Conservation (phyloP, 805 yeast species). For the Jamesozyma jinghongensis region DNA sequence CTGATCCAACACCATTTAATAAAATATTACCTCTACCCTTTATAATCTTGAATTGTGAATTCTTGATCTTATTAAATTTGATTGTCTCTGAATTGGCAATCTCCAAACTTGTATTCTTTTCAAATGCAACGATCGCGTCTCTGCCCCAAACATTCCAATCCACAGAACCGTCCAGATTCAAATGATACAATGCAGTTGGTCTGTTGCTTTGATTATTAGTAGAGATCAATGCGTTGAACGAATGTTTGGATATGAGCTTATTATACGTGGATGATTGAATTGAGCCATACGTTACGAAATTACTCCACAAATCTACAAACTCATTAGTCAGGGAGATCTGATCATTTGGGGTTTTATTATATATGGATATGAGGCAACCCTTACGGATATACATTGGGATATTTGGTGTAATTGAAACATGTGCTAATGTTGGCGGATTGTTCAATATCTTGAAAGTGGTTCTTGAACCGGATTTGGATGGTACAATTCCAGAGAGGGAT, state of each 20-base stretch:
- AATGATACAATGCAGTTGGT: slow-evolving; percentile 7
- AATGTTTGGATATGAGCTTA: slow-evolving; percentile 8
- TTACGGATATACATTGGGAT: slow-evolving; percentile 18
- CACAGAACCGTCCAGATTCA: slow-evolving; percentile 15
- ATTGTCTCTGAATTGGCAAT: slow-evolving; percentile 4
- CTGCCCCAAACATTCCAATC: slow-evolving; percentile 29
- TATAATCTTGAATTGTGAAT: slow-evolving; percentile 13
- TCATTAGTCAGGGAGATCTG: slow-evolving; percentile 14
- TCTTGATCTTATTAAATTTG: slow-evolving; percentile 9
- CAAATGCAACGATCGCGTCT: slow-evolving; percentile 24
- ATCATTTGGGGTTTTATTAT: slow-evolving; percentile 6
- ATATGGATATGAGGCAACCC: slow-evolving; percentile 23
- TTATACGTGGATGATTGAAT: slow-evolving; percentile 17
- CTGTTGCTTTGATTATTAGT: slow-evolving; percentile 14
- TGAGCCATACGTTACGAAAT: slow-evolving; percentile 13
- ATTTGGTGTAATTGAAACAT: slow-evolving; percentile 1
- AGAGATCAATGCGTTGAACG: slow-evolving; percentile 19
- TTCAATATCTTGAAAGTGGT: slow-evolving; percentile 5
- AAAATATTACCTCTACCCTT: slow-evolving; percentile 29
- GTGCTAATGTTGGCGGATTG: slow-evolving; percentile 7
- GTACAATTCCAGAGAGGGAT: no score
- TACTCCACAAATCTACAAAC: slow-evolving; percentile 17
- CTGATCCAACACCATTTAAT: slow-evolving; percentile 14
- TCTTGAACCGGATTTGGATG: slow-evolving; percentile 3
- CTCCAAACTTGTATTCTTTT: slow-evolving; percentile 22